Evolutionary conservation across 805 yeast genomes (phyloP).

Genomic region (Zygoascus tannicola): DNA sequence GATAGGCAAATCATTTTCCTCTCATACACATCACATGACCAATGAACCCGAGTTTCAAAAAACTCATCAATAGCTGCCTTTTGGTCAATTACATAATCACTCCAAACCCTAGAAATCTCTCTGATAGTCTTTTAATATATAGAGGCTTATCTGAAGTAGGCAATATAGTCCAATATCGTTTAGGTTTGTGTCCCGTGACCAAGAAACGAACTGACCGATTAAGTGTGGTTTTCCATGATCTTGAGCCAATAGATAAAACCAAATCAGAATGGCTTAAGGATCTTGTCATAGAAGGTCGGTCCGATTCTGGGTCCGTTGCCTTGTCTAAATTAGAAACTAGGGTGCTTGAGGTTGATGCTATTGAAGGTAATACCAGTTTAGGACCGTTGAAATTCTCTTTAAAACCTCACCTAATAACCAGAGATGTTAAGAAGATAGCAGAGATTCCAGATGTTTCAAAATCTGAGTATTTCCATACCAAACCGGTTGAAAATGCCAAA

Average conservation of each 20-base stretch:
- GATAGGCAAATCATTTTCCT: too few species aligned
- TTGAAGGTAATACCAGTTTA: background rate
- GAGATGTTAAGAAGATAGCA: background rate
- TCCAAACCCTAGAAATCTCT: slow-evolving; percentile 9
- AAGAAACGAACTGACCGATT: slow-evolving; percentile 22
- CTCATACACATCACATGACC: background rate
- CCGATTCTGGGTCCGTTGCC: background rate
- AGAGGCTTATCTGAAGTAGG: slow-evolving; percentile 14
- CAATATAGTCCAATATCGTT: slow-evolving; percentile 22
- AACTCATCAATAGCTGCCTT: background rate
- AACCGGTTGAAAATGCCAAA: slow-evolving; percentile 1
- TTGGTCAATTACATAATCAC: slow-evolving; percentile 6
- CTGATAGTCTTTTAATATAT: slow-evolving; percentile 7
- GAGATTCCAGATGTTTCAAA: background rate
- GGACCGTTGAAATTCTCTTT: background rate
- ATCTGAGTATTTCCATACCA: background rate
- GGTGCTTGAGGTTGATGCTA: background rate
- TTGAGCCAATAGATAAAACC: background rate
- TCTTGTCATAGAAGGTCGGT: background rate
- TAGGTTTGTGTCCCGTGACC: slow-evolving; percentile 26
- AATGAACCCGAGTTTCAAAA: slow-evolving; percentile 4
- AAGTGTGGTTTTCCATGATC: slow-evolving; percentile 23
- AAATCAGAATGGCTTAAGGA: background rate
- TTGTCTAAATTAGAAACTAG: background rate
- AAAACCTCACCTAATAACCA: background rate